Conservation (phyloP, 2,329 filamentous ascomycete genomes). For the Ascosphaera aggregata region DNA sequence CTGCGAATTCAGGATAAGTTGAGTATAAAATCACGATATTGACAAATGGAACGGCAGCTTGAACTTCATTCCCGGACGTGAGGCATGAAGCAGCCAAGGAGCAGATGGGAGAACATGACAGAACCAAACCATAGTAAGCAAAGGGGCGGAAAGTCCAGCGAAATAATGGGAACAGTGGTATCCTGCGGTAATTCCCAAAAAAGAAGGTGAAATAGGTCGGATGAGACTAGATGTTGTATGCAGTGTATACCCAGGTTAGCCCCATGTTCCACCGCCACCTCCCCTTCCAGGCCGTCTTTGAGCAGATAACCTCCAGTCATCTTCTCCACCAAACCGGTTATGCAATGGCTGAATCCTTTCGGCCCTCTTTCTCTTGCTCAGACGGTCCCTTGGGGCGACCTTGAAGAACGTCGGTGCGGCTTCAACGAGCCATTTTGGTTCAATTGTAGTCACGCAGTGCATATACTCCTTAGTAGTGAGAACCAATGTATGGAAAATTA, state of each 20-base stretch:
- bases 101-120: no score
- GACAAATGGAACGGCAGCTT: no score
- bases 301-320: conserved; percentile 83
- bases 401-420: conserved; percentile 99
- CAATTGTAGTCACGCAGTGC: conserved; percentile 80
- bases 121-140: no score
- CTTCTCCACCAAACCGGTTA: conserved; percentile 75
- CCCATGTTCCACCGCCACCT: conserved; percentile 87
- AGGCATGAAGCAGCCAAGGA: no score
- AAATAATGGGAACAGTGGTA: no score
- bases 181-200: no score
- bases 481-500: conserved; percentile 53
- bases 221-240: no score
- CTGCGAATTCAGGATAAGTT: no score
- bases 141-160: no score
- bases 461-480: conserved; percentile 73
- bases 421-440: conserved; percentile 84
- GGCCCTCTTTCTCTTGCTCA: conserved; percentile 80
- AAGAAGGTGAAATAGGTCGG: no score
- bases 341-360: conserved; percentile 91
- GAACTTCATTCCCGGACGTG: no score
- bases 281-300: conserved; percentile 67
- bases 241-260: conserved; percentile 14
- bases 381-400: conserved; percentile 63
- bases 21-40: no score